Evolutionary conservation across 306 rosid species (phyloP).

Genomic region (Quercus robur): DNA sequence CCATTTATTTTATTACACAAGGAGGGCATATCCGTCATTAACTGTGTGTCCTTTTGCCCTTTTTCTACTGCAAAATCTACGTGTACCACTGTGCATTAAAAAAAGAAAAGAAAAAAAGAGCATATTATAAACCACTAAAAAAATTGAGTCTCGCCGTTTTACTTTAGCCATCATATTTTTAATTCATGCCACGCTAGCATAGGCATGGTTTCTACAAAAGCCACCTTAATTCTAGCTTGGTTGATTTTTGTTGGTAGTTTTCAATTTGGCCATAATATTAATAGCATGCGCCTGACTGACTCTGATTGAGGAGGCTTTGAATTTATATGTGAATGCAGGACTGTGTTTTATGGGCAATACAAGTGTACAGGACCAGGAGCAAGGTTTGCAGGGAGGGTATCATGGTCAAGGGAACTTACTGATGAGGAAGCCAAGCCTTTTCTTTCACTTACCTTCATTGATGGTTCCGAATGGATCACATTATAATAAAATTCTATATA

Average conservation of each 20-base stretch:
- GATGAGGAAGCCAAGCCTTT: conserved; percentile 91
- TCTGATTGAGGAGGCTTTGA: neutral
- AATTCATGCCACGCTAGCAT: conserved; percentile 13
- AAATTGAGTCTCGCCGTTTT: too few relatives aligned
- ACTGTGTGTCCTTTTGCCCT: neutral
- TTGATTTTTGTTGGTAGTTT: conserved; percentile 5
- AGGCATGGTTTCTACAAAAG: conserved; percentile 13
- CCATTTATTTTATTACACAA: neutral
- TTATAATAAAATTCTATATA: conserved; percentile 17
- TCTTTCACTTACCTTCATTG: conserved; percentile 76
- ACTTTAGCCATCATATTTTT: neutral
- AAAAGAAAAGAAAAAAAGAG: neutral
- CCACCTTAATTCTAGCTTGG: conserved; percentile 20
- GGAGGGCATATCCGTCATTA: conserved; percentile 7
- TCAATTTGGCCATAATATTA: neutral
- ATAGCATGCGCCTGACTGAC: conserved; percentile 11
- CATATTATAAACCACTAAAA: too few relatives aligned
- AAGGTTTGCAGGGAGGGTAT: conserved; percentile 80
- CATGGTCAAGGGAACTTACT: conserved; percentile 94
- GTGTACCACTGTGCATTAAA: conserved; percentile 27
- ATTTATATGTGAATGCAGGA: conserved; percentile 45
- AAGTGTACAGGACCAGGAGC: conserved; percentile 91
- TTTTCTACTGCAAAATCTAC: conserved; percentile 35
- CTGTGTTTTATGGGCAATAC: conserved; percentile 96
- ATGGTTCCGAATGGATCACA: conserved; percentile 86